Evolutionary conservation across 805 yeast species (phyloP).

Genomic region (Kregervanrija fluxuum): DNA sequence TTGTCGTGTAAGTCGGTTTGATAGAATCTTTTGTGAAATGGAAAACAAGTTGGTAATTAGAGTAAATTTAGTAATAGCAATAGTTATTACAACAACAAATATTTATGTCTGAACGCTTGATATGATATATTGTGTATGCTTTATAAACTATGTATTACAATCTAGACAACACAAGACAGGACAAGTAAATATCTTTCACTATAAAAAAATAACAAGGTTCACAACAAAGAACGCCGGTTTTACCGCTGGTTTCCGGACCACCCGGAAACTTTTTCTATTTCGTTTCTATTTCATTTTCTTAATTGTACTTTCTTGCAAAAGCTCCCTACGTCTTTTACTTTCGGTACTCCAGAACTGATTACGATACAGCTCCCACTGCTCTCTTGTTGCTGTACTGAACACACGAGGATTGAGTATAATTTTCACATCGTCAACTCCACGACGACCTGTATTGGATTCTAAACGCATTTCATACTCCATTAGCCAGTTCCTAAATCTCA

Average conservation of each 20-base stretch:
- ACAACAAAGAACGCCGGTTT: not conserved
- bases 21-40: too few species aligned
- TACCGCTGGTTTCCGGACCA: too few species aligned
- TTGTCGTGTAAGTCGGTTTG: too few species aligned
- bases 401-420: constrained; percentile 73
- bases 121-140: too few species aligned
- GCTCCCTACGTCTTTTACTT: constrained; percentile 51
- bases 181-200: not conserved
- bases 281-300: not conserved
- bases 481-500: constrained; percentile 14
- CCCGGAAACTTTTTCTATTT: not conserved
- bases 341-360: constrained; percentile 92
- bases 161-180: not conserved
- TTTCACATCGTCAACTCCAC: constrained; percentile 75
- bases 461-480: constrained; percentile 14
- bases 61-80: too few species aligned
- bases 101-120: too few species aligned
- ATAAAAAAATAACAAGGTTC: not conserved
- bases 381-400: constrained; percentile 76
- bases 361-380: constrained; percentile 91
- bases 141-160: not conserved
- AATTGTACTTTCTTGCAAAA: constrained; percentile 9
- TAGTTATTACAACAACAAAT: too few species aligned
- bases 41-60: too few species aligned
- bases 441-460: constrained; percentile 36